Percentiles rank a stretch among this genome's conserved stretches.
phyloP scores from a whole-genome alignment of 148 eudicot genomes.

The Rhododendron griersonianum region DNA sequence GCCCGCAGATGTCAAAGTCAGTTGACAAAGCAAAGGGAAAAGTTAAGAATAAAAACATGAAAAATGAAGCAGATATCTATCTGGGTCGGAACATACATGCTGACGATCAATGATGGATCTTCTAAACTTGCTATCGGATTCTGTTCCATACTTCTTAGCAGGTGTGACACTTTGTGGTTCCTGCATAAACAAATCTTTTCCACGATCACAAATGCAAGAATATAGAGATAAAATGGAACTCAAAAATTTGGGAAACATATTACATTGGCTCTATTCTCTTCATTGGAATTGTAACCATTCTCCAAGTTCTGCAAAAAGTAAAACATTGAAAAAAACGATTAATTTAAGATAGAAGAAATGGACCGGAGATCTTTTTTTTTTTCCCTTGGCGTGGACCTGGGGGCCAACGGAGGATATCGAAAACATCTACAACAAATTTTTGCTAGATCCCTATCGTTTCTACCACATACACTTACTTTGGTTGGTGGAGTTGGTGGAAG shows the following conservation, averaged over 20 bases:
- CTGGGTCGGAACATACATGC: constrained; percentile 44
- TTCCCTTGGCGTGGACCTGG: not conserved
- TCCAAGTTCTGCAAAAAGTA: constrained; percentile 48
- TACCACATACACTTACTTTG: constrained; percentile 33
- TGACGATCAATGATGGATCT: constrained; percentile 59
- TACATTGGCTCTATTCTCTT: constrained; percentile 45
- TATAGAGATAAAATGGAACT: not conserved
- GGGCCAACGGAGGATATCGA: not conserved
- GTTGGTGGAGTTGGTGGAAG: constrained; percentile 37
- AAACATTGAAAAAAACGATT: not conserved
- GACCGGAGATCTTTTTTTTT: not conserved
- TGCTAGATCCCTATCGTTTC: not conserved
- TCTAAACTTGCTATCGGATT: constrained; percentile 50
- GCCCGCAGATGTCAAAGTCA: not conserved
- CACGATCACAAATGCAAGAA: not conserved
- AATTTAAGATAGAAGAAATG: not conserved
- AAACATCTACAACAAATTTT: not conserved
- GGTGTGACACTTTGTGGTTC: constrained; percentile 55
- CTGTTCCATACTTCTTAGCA: constrained; percentile 58
- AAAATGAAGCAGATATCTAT: not conserved
- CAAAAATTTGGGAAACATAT: constrained; percentile 5
- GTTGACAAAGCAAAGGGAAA: not conserved
- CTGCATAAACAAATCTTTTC: constrained; percentile 28
- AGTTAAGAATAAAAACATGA: not conserved
- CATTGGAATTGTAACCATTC: constrained; percentile 60